Base-by-base conservation (phyloP, 1,139 yeast species). In the Debaryomyces nepalensis region DNA sequence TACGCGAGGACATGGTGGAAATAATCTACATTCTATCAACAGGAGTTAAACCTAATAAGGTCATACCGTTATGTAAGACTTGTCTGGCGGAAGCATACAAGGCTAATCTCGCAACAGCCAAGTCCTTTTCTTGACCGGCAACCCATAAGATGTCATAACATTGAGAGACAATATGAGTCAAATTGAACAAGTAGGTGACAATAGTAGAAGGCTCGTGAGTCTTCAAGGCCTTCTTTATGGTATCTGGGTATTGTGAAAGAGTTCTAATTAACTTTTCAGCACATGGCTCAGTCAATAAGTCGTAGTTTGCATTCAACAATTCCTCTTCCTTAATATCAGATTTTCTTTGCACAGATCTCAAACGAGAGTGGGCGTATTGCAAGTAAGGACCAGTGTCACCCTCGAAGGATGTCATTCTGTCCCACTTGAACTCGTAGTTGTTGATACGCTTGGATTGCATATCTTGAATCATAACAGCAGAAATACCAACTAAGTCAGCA, bases 361-460 rank as follows among this genome's bases (percentile, higher is more conserved):
- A 82, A 70, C 99, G 88, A 32, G 99, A 90, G 70, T 93, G 99
- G 38, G 99, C 99, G 62, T 93, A 93, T 71, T 93, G 99, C 66
- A 93, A 79, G 73, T 95, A 93, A 48, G 99, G 99, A 63, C 99
- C 99, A 47, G 99, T 93, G 68, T 93, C 99, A 69, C 99, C 99
- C 76, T 93, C 99, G 55, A 95, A 91, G 5, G 97, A 89, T 39
- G 88, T 79, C 98, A 93, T 93, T 75, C 99, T 87, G 59, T 87
- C 91, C 99, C 99, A 93, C 69, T 90, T 88, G 71, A 95, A 95
- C 57, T 85, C 90, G 71, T 95, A 95, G 72, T 93, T 91, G 75
- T 93, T 90, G 68, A 91, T 81, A 70, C 99, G 87, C 76, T 95
- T 95, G 49, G 97, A 86, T 72, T 89, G 96, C 97, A 93, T 90